phyloP scores from a whole-genome alignment of 257 asterid genomes.

The Penstemon davidsonii region DNA sequence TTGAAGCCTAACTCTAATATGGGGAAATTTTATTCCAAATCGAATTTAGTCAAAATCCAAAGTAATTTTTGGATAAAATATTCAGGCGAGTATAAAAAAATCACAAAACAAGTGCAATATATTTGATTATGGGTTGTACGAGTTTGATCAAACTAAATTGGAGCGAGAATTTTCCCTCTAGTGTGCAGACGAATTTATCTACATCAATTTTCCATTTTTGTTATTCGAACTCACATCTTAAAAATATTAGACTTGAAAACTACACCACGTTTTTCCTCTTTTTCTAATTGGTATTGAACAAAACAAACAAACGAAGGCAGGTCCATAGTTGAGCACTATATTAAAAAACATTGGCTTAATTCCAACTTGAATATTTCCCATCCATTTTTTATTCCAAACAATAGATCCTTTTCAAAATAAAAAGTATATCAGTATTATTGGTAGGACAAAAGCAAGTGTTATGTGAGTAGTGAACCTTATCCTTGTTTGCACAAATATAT shows the following conservation, averaged over 20 bases:
- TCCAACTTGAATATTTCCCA: constrained; percentile 25
- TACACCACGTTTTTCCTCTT: background rate
- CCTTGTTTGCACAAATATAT: background rate
- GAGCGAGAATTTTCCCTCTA: no score
- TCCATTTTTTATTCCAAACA: background rate
- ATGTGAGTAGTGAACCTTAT: constrained; percentile 19
- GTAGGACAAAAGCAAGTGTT: background rate
- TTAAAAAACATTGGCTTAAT: constrained; percentile 11
- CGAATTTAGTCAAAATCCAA: no score
- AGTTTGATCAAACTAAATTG: no score
- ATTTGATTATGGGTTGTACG: no score
- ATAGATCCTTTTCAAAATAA: background rate
- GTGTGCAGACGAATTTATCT: no score
- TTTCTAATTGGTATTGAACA: no score
- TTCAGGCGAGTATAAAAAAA: no score
- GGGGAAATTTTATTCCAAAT: no score
- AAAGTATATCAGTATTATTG: constrained; percentile 10
- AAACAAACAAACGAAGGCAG: background rate
- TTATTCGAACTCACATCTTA: background rate
- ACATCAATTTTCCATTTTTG: no score
- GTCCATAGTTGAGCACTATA: constrained; percentile 14
- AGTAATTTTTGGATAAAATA: no score
- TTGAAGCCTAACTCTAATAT: no score
- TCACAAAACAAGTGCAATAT: no score
- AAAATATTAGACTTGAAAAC: constrained; percentile 15